Base-by-base conservation (phyloP, 768 basidiomycete genomes). In the Lentinula aciculospora region DNA sequence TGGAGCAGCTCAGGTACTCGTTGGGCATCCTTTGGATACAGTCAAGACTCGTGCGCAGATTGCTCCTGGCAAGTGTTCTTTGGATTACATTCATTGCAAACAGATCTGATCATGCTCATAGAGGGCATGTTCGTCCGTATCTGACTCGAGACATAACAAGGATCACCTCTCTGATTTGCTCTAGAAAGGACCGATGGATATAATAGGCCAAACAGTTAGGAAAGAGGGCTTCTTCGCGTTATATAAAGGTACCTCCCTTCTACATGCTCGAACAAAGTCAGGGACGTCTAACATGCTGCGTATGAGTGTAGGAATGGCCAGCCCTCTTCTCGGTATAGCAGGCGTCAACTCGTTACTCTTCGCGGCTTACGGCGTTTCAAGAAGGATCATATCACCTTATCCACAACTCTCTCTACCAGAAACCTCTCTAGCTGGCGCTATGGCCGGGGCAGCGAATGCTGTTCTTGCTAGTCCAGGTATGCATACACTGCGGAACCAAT, bases 291-390 rank as follows among this genome's bases (percentile, higher is more conserved):
- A n/a, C 28, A 44, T n/a, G 21, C 7, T n/a, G n/a, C 12, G 7
- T 37, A 10, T 32, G 19, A 19, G n/a, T 21, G 29, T 57, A 93
- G 93, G 94, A 36, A 95, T 94, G 93, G 79, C 86, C 1, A 92
- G 89, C 54, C 96, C 97, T 0, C 78, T 98, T 8, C 58, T 97
- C 44, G 97, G 97, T 17, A 89, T 98, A 27, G 92, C 95, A 1
- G 95, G 92, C 8, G 96, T 98, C 65, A 98, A 98, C 73, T 96
- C 94, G 3, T 80, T 98, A 12, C 81, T 98, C 12, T 99, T 98
- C 73, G 89, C 92, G 0, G 85, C 94, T 0, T 98, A 96, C 65
- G 88, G 82, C n/a, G 74, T 81, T 19, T 90, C 93, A 3, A 74
- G 88, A 64, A 85, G 91, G 19, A 69, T 94, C 49, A 79, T 98